Conservation (phyloP, 139 green algal genomes). For the Microglena sp. region DNA sequence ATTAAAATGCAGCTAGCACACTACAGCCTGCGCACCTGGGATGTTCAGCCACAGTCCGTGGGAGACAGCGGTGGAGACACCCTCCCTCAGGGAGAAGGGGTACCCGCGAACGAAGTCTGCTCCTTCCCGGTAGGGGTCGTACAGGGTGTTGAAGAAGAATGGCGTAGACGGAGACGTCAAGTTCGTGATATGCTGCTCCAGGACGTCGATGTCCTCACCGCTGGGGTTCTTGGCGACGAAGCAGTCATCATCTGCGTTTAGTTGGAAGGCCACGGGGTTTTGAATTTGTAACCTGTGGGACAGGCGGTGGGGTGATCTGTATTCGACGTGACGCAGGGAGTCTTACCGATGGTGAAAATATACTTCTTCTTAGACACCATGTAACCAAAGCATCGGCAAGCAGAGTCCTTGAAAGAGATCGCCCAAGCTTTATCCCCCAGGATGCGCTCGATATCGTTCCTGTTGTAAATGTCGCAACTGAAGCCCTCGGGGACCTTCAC, state of each 20-base stretch:
- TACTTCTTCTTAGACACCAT: slow-evolving; percentile 91
- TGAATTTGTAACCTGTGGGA: no score
- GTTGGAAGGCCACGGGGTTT: no score
- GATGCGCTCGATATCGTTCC: slow-evolving; percentile 91
- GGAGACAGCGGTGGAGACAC: slow-evolving; percentile 79
- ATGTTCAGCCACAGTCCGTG: slow-evolving; percentile 98
- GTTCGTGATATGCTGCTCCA: slow-evolving; percentile 94
- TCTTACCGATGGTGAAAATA: slow-evolving; percentile 80
- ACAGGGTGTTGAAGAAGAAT: slow-evolving; percentile 98
- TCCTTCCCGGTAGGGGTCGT: slow-evolving; percentile 77
- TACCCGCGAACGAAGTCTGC: slow-evolving; percentile 67
- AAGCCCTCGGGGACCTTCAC: slow-evolving; percentile 79
- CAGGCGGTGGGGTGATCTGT: no score
- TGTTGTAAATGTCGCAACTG: slow-evolving; percentile 90
- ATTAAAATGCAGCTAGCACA: not conserved
- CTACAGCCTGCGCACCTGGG: slow-evolving; percentile 22
- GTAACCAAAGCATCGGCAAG: slow-evolving; percentile 92
- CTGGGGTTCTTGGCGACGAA: slow-evolving; percentile 75
- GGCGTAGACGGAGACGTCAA: slow-evolving; percentile 83
- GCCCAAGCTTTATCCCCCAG: slow-evolving; percentile 86
- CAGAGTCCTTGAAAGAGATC: slow-evolving; percentile 94
- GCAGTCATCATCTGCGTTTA: slow-evolving; percentile 78
- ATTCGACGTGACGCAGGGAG: no score
- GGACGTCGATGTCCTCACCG: slow-evolving; percentile 83
- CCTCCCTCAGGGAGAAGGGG: slow-evolving; percentile 82